Evolutionary conservation across 371 early-diverging fungal species (phyloP).

Genomic region (Dichotomocladium elegans): DNA sequence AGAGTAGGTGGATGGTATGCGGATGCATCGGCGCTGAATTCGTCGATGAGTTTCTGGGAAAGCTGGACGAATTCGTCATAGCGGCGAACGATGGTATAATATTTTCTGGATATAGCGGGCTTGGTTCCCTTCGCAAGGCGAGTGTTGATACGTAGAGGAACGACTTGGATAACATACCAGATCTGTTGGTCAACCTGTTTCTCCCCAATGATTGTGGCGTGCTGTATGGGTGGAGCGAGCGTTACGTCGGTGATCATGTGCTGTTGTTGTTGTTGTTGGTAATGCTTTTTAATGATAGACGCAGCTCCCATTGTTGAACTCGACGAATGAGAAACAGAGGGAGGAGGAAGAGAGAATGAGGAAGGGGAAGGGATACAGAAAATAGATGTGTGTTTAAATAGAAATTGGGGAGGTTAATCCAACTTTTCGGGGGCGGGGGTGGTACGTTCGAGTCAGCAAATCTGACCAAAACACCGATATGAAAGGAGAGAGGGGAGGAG

Average conservation of each 20-base stretch:
- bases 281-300: conserved; percentile 19
- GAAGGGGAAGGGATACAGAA: not conserved
- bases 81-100: conserved; percentile 25
- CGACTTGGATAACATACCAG: conserved; percentile 22
- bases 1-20: not conserved
- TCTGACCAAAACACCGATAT: not conserved
- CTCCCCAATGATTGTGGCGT: conserved; percentile 12
- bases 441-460: conserved; percentile 1
- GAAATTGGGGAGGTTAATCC: not conserved
- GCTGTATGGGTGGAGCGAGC: conserved; percentile 20
- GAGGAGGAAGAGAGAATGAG: not conserved
- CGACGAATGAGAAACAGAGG: not conserved
- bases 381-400: not conserved
- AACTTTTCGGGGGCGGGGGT: not conserved
- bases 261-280: no score
- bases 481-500: not conserved
- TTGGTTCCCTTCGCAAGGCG: conserved; percentile 9
- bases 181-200: conserved; percentile 17
- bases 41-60: conserved; percentile 14
- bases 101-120: conserved; percentile 5
- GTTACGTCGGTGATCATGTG: no score
- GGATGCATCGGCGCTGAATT: conserved; percentile 7
- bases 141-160: conserved; percentile 14
- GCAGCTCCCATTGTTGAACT: conserved; percentile 8
- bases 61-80: conserved; percentile 25